Base-by-base conservation (phyloP, 2,329 filamentous ascomycete genomes). In the Sordariomycetes sp. region DNA sequence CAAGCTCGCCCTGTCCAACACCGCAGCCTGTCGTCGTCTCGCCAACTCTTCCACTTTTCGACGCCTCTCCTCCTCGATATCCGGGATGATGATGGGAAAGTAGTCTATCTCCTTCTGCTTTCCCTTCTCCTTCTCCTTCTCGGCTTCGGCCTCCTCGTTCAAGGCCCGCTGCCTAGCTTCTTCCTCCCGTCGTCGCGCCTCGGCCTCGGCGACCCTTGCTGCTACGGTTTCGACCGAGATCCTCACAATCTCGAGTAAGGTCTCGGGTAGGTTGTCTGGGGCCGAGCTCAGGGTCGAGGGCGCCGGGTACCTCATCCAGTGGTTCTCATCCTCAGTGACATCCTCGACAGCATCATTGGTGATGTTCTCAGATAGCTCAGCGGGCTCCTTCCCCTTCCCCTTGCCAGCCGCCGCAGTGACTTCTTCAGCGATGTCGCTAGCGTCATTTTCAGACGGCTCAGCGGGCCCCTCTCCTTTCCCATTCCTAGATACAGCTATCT, bases 61-160 rank as follows among this genome's bases (percentile, higher is more conserved):
- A 15, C 25, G 17, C n/a, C 25, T 52, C 24, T 52, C 24, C 28
- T 24, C 51, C 24, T 50, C 45, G 12, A 25, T 61, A 2, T 52
- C 55, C 0, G 65, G 61, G 8, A 71, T 65, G 22, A 68, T 66
- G 54, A 71, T 66, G 20, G 70, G 68, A 0, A 71, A 61, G 60
- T 70, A 70, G 17, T 65, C 68, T 3, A 50, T 50, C 42, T 70
- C 72, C 42, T 67, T 69, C 10, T 62, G 65, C 52, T 70, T 70
- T 42, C 53, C 34, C 52, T 61, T 59, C 55, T 67, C 62, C 53
- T 61, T 64, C 56, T 50, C 56, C 57, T 22, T 64, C 57, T 24
- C 42, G 20, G 54, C 52, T 52, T 60, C 65, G 53, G 60, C 65
- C 8, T 59, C 65, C 50, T 68, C 68, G 39, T 65, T 62, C 36